Evolutionary conservation across 768 basidiomycete genomes (phyloP), one percentile per base, ranked within the genome.

Genomic region (Leccinum subgranulosum): DNA sequence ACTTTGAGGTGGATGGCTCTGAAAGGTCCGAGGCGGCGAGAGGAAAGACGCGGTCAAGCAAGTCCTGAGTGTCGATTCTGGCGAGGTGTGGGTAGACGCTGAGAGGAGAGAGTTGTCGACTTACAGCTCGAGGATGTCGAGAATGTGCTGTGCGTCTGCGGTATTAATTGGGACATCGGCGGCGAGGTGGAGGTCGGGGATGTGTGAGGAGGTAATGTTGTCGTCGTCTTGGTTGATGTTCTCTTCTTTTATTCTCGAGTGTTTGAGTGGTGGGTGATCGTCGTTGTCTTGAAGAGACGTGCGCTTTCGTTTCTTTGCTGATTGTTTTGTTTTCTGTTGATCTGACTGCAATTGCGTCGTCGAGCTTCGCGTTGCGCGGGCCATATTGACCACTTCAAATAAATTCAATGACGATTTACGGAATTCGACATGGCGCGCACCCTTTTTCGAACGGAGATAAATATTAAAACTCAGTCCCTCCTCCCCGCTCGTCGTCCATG

Each of bases 31-130:
- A 60, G 53, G 75, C 68, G 21, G 76, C 75, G 23, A 85, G 74
- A 36, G 85, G 83, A 67, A 88, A 87, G 60, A 89, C 86, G 63
- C 90, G 86, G 77, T 92, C 90, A 10, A 93, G 83, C 5, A 93
- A 76, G 49, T 85, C 88, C 62, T 90, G 89, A 0, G 79, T 79
- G 70, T 93, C 91, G 59, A 84, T 74, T 63, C 88, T 89, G 67
- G 21, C 46, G 49, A 59, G 6, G 36, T 46, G 64, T 55, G 51
- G 45, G 34, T 29, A 34, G 31, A 27, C 6, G 51, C 41, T 12
- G 39, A 25, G 19, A 2, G 12, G 28, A 23, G 25, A 33, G 43
- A 52, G 17, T 14, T 19, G 17, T 0, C 29, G 15, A 75, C 79
- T 58, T 59, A 86, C 85, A 77, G 74, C 62, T 82, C 77, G 55